Conservation (phyloP, 2,329 filamentous ascomycete species). For the Aureobasidium subglaciale region DNA sequence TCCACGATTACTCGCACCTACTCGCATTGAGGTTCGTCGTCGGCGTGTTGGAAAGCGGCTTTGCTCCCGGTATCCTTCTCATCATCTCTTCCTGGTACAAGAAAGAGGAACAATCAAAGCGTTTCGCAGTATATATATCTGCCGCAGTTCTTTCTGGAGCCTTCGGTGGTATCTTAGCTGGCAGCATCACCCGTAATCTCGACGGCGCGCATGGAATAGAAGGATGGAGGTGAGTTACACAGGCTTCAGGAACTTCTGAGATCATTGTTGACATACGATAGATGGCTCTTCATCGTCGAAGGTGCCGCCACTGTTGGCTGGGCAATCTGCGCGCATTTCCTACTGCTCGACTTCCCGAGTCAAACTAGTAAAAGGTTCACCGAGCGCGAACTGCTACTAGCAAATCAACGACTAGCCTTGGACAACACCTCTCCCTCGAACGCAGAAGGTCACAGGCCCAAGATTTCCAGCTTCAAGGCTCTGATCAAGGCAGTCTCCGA, state of each 20-base stretch:
- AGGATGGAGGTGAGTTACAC: slow-evolving; percentile 34
- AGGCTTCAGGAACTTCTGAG: slow-evolving; percentile 31
- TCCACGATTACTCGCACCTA: slow-evolving; percentile 42
- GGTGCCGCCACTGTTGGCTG: slow-evolving; percentile 31
- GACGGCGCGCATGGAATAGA: slow-evolving; percentile 34
- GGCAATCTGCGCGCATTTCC: slow-evolving; percentile 20
- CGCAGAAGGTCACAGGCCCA: slow-evolving; percentile 26
- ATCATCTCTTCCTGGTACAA: slow-evolving; percentile 32
- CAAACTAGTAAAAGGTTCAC: slow-evolving; percentile 21
- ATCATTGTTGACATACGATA: not conserved
- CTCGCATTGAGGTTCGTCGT: slow-evolving; percentile 50
- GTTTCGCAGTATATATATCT: slow-evolving; percentile 53
- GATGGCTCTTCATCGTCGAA: slow-evolving; percentile 38
- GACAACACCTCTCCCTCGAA: slow-evolving; percentile 36
- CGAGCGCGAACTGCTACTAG: slow-evolving; percentile 17
- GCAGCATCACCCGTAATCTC: slow-evolving; percentile 29
- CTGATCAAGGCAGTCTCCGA: slow-evolving; percentile 35
- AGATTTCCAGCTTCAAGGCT: slow-evolving; percentile 32
- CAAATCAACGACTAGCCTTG: slow-evolving; percentile 16
- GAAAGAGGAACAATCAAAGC: slow-evolving; percentile 49
- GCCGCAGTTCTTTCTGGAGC: slow-evolving; percentile 48
- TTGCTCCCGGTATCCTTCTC: slow-evolving; percentile 22
- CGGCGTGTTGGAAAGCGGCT: slow-evolving; percentile 45
- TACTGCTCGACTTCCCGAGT: slow-evolving; percentile 53
- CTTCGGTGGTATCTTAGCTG: slow-evolving; percentile 38